Conservation (phyloP, 768 basidiomycete species). For the Lyophyllum shimeji region DNA sequence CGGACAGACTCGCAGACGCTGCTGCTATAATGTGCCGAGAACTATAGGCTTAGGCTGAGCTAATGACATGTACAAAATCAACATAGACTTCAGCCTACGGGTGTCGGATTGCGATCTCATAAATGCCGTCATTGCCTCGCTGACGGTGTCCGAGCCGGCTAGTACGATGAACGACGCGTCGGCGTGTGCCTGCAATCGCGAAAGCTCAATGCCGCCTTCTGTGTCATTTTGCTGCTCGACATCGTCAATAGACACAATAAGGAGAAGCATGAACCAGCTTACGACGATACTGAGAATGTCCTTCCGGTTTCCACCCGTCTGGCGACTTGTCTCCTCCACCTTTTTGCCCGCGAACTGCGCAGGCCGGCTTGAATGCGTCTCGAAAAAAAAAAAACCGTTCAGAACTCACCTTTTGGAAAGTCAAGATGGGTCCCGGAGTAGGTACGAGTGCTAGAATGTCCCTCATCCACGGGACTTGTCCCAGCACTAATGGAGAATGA, state of each 20-base stretch:
- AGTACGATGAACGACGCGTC: constrained; percentile 22
- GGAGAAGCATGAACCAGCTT: too few relatives aligned
- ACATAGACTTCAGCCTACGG: too few relatives aligned
- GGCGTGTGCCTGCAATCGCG: constrained; percentile 15
- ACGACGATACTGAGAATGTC: too few relatives aligned
- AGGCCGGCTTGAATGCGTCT: too few relatives aligned
- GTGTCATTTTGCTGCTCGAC: constrained; percentile 17
- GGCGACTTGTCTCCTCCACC: too few relatives aligned
- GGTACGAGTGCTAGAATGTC: constrained; percentile 17
- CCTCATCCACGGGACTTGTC: constrained; percentile 24
- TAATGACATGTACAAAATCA: too few relatives aligned
- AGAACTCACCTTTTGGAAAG: constrained; percentile 18
- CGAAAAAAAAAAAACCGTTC: too few relatives aligned
- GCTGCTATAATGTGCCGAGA: too few relatives aligned
- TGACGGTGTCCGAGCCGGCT: constrained; percentile 23
- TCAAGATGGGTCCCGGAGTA: constrained; percentile 17
- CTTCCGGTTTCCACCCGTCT: too few relatives aligned
- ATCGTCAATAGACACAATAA: background rate
- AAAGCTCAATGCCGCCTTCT: constrained; percentile 3
- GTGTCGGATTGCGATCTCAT: constrained; percentile 6
- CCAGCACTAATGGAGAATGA: constrained; percentile 11
- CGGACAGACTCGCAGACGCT: too few relatives aligned
- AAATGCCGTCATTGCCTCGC: constrained; percentile 13
- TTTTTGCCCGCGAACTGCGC: too few relatives aligned
- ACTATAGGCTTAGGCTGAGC: too few relatives aligned